These are phyloP conservation scores for Peronospora farinosa DNA, from an alignment of 352 stramenopile genomes.

Conservation along the genomic window DNA sequence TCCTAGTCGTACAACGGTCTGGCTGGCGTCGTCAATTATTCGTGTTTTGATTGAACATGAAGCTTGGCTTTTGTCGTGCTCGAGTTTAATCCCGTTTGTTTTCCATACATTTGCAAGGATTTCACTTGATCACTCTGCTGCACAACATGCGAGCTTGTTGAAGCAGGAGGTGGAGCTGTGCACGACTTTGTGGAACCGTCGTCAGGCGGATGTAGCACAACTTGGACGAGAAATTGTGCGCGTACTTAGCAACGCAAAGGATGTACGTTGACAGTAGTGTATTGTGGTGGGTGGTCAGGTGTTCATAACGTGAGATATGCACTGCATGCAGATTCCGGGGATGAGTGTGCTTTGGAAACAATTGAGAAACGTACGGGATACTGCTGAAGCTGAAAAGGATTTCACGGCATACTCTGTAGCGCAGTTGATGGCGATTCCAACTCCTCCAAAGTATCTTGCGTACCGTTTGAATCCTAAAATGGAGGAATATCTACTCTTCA, in stretches of 20 bases:
- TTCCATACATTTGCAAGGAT: slow-evolving; percentile 77
- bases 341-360: slow-evolving; percentile 82
- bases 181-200: slow-evolving; percentile 62
- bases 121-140: slow-evolving; percentile 53
- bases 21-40: slow-evolving; percentile 73
- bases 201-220: slow-evolving; percentile 56
- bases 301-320: slow-evolving; percentile 5
- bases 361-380: slow-evolving; percentile 57
- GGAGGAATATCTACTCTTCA: slow-evolving; percentile 82
- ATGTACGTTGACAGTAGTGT: slow-evolving; percentile 33
- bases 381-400: slow-evolving; percentile 39
- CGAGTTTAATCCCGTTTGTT: slow-evolving; percentile 71
- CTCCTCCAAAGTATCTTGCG: slow-evolving; percentile 67
- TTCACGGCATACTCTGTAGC: slow-evolving; percentile 51
- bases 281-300: background rate
- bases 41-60: slow-evolving; percentile 77
- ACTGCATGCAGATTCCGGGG: slow-evolving; percentile 46
- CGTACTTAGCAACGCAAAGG: slow-evolving; percentile 72
- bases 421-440: slow-evolving; percentile 66
- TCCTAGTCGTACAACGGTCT: slow-evolving; percentile 62
- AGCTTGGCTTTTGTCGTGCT: slow-evolving; percentile 61
- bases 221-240: slow-evolving; percentile 74
- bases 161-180: slow-evolving; percentile 81
- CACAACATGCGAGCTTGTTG: slow-evolving; percentile 48
- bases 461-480: slow-evolving; percentile 81